Evolutionary conservation across 257 asterid genomes (phyloP).

Genomic region (Nicotiana tomentosiformis): DNA sequence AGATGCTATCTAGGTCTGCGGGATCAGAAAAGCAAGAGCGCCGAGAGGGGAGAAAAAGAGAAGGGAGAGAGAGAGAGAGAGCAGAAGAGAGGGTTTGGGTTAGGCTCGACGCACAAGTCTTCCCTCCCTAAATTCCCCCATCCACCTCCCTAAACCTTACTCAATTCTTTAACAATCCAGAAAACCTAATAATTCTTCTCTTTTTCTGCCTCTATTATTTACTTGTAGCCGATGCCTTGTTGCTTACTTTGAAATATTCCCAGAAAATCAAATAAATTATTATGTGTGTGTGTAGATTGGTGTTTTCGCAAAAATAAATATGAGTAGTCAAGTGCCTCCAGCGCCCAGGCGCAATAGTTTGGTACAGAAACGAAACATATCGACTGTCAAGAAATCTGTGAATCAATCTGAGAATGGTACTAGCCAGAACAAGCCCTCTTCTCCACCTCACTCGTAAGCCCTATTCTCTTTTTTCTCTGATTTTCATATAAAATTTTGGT

Average conservation of each 20-base stretch:
- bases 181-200: not conserved
- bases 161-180: not conserved
- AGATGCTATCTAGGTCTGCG: no score
- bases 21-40: no score
- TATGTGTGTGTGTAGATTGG: not conserved
- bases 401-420: constrained; percentile 18
- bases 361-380: constrained; percentile 13
- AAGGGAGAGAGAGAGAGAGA: not conserved
- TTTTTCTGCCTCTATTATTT: not conserved
- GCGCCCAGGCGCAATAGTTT: constrained; percentile 14
- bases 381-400: constrained; percentile 4
- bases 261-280: not conserved
- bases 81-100: not conserved
- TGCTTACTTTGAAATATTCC: not conserved
- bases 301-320: not conserved
- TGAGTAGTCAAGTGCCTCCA: constrained; percentile 16
- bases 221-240: not conserved
- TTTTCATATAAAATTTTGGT: not conserved
- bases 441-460: constrained; percentile 15
- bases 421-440: constrained; percentile 12
- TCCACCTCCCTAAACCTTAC: not conserved
- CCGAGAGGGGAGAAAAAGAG: not conserved
- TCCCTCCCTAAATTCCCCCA: not conserved
- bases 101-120: not conserved
- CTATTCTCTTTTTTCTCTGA: not conserved